These are phyloP conservation scores for Colletotrichum sp. DNA, from an alignment of 2,329 filamentous ascomycete species.

Conservation along the genomic window DNA sequence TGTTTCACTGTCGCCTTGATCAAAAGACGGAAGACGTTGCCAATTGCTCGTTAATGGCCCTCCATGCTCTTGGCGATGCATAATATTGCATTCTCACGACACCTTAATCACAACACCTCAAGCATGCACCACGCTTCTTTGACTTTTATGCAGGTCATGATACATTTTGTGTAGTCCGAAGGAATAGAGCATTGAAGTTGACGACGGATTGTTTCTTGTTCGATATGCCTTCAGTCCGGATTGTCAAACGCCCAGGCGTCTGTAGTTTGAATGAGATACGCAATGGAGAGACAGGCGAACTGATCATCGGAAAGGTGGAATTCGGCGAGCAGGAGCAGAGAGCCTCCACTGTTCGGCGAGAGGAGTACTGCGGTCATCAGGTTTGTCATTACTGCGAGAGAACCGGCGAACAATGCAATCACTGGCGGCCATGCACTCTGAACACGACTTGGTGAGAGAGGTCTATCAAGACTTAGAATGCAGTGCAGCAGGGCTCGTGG, in stretches of 20 bases:
- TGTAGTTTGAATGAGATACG: background rate
- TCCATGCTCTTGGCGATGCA: background rate
- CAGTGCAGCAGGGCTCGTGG: background rate
- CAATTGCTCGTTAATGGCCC: background rate
- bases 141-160: no score
- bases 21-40: background rate
- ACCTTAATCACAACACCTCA: background rate
- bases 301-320: background rate
- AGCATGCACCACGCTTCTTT: no score
- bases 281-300: background rate
- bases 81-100: fast-evolving
- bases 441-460: background rate
- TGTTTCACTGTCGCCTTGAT: background rate
- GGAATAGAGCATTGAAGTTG: no score
- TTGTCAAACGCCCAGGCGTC: background rate
- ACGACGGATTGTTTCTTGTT: no score
- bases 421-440: background rate
- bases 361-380: background rate
- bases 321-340: background rate
- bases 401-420: background rate
- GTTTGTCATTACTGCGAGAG: background rate
- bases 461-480: background rate
- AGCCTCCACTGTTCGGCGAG: background rate
- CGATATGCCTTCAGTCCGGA: no score
- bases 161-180: no score